Evolutionary conservation across 1,284 basidiomycete genomes (phyloP).

Genomic region (Leccinum colubrinum): DNA sequence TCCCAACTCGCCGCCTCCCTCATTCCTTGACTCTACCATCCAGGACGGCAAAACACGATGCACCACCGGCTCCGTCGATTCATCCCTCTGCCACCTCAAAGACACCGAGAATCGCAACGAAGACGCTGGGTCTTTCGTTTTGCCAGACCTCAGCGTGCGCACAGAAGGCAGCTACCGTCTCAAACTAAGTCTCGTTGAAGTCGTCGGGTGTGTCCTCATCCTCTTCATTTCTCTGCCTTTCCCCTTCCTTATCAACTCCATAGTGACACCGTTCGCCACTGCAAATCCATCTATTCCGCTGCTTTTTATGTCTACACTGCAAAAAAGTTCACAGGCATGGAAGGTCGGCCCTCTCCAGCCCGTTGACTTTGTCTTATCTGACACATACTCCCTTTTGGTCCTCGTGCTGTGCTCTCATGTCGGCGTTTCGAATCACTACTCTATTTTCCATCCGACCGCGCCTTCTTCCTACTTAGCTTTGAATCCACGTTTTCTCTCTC

Average conservation of each 20-base stretch:
- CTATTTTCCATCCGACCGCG: conserved; percentile 11
- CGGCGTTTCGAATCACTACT: conserved; percentile 22
- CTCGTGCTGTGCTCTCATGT: conserved; percentile 12
- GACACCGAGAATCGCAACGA: conserved; percentile 82
- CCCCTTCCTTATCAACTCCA: conserved; percentile 5
- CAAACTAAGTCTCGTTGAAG: conserved; percentile 91
- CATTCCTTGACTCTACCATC: background rate
- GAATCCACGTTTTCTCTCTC: conserved; percentile 1
- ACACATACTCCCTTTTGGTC: conserved; percentile 8
- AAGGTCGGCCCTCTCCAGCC: conserved; percentile 50
- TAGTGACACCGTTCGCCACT: conserved; percentile 84
- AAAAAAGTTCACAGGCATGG: conserved; percentile 95
- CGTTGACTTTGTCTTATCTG: conserved; percentile 22
- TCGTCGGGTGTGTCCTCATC: conserved; percentile 69
- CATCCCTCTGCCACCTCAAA: conserved; percentile 92
- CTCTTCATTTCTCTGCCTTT: background rate
- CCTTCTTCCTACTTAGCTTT: background rate
- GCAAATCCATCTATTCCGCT: conserved; percentile 84
- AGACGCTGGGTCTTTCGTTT: conserved; percentile 91
- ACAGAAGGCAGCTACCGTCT: conserved; percentile 89
- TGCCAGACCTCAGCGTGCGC: conserved; percentile 83
- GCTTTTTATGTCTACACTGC: conserved; percentile 91
- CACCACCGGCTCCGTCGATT: conserved; percentile 88
- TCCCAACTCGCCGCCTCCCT: background rate
- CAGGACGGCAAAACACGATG: conserved; percentile 87